Evolutionary conservation across 805 yeast genomes (phyloP).

Genomic region (Saccharomyces jurei): DNA sequence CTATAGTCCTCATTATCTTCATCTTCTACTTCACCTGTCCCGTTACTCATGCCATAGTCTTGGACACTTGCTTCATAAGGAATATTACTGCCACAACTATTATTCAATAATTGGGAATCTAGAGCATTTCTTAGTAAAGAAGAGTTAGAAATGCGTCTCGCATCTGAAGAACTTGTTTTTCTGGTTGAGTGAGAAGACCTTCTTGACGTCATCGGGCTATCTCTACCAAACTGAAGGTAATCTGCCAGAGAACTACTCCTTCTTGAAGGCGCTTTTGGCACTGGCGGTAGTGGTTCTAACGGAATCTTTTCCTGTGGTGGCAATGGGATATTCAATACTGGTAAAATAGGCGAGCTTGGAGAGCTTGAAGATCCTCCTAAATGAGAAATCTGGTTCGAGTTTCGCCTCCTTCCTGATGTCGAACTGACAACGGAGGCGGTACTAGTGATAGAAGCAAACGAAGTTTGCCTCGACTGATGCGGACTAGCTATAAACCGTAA

Average conservation of each 20-base stretch:
- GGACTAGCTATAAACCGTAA: conserved; percentile 7
- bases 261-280: conserved; percentile 5
- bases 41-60: not conserved
- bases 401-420: conserved; percentile 23
- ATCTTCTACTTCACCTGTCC: conserved; percentile 2
- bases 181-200: conserved; percentile 16
- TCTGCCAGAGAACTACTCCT: conserved; percentile 12
- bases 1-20: not conserved
- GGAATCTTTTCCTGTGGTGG: conserved; percentile 58
- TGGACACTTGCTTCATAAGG: not conserved
- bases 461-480: conserved; percentile 32
- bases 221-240: conserved; percentile 10
- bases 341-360: not conserved
- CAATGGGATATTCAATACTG: conserved; percentile 25
- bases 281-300: conserved; percentile 37
- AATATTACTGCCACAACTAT: not conserved
- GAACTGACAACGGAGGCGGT: conserved; percentile 26
- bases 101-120: conserved; percentile 16
- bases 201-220: conserved; percentile 26
- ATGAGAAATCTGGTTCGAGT: conserved; percentile 9
- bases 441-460: conserved; percentile 30
- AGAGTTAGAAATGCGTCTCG: conserved; percentile 8
- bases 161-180: conserved; percentile 12
- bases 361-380: not conserved
- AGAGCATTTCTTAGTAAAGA: conserved; percentile 9